Conservation (phyloP, 2,329 filamentous ascomycete species). For the Zymoseptoria brevis region DNA sequence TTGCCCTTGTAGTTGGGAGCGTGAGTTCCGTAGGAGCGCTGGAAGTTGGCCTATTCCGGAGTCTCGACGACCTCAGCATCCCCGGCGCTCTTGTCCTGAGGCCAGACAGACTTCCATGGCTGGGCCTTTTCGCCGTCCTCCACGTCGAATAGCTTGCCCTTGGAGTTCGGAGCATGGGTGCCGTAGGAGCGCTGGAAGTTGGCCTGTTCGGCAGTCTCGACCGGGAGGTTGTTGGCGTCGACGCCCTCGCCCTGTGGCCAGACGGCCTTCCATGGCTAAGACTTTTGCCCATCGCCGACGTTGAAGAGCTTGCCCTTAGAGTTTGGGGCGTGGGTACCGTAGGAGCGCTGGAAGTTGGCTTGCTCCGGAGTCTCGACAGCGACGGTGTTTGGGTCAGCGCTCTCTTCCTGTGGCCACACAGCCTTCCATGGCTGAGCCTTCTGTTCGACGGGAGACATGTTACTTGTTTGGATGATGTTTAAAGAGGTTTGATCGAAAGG, state of each 20-base stretch:
- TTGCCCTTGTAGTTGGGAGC: background rate
- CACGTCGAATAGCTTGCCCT: slow-evolving; percentile 3
- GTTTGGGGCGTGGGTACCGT: slow-evolving; percentile 5
- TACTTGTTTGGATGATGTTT: background rate
- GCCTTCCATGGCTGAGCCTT: slow-evolving; percentile 7
- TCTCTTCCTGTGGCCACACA: background rate
- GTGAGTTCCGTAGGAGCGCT: too few relatives aligned
- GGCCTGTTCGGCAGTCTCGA: background rate
- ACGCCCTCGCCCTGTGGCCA: slow-evolving; percentile 1
- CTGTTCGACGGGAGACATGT: background rate
- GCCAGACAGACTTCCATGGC: slow-evolving; percentile 6
- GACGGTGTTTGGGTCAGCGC: background rate
- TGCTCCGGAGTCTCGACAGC: background rate
- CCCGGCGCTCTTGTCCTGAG: background rate
- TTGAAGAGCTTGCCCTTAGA: slow-evolving; percentile 4
- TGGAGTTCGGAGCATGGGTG: slow-evolving; percentile 6
- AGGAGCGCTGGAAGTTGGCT: slow-evolving; percentile 4
- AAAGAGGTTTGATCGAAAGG: background rate
- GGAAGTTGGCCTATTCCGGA: too few relatives aligned
- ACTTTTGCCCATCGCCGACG: background rate
- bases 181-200: slow-evolving; percentile 4
- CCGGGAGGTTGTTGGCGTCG: background rate
- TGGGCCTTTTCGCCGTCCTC: slow-evolving; percentile 1
- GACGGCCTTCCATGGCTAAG: slow-evolving; percentile 5
- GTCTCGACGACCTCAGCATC: too few relatives aligned